These are phyloP conservation scores for Drechslerella dactyloides DNA, from an alignment of 2,329 filamentous ascomycete genomes.

Conservation along the genomic window DNA sequence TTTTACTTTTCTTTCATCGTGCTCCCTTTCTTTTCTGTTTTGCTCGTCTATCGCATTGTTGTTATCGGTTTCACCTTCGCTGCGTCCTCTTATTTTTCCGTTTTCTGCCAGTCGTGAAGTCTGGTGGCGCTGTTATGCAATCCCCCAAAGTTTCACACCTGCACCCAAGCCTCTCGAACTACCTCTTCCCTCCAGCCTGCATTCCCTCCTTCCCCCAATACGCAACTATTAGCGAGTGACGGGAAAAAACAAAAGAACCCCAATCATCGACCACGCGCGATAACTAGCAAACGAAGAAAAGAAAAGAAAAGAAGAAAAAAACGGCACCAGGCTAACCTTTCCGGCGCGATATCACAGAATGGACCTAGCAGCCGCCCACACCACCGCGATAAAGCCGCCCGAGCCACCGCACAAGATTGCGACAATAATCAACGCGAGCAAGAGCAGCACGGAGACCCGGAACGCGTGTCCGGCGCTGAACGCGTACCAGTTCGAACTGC, in stretches of 20 bases:
- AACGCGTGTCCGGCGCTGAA: constrained; percentile 58
- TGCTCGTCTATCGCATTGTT: constrained; percentile 1
- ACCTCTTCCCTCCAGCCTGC: no score
- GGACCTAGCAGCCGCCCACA: constrained; percentile 16
- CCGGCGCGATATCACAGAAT: constrained; percentile 35
- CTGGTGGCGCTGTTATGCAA: no score
- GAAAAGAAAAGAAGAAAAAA: background rate
- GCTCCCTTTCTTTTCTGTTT: background rate
- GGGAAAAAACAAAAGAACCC: no score
- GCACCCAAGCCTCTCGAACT: no score
- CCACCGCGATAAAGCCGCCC: constrained; percentile 6
- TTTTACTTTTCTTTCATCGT: constrained; percentile 1
- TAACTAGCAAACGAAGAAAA: constrained; percentile 9
- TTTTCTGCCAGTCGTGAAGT: background rate
- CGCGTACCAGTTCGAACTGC: constrained; percentile 71
- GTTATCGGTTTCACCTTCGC: constrained; percentile 4
- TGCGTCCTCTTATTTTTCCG: constrained; percentile 4
- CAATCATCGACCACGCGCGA: constrained; percentile 28
- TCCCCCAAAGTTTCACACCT: no score
- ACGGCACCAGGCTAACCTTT: constrained; percentile 24
- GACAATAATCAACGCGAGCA: constrained; percentile 44
- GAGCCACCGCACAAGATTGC: constrained; percentile 34
- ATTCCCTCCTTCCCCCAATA: no score
- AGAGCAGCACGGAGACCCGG: constrained; percentile 45
- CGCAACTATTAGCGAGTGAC: no score